Conservation (phyloP, 345 rosid genomes). For the Microcos paniculata region DNA sequence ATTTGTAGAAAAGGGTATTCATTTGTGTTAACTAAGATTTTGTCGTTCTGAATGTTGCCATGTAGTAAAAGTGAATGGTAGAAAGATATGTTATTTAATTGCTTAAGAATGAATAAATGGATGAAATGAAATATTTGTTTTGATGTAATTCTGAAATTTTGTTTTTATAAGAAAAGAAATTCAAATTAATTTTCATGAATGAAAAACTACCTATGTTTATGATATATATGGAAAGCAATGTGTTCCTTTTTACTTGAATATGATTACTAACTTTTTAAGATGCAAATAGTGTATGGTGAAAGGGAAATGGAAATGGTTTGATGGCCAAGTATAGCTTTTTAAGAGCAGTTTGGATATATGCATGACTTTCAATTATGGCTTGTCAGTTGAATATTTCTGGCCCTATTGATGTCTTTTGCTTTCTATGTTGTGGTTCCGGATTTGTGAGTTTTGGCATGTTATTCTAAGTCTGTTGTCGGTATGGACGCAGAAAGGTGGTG, state of each 20-base stretch:
- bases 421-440: not conserved
- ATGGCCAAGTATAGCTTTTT: not conserved
- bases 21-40: not conserved
- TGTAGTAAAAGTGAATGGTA: not conserved
- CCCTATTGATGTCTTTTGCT: too few species aligned
- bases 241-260: not conserved
- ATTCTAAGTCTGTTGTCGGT: not conserved
- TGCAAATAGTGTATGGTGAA: not conserved
- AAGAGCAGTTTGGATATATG: not conserved
- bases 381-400: not conserved
- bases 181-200: not conserved
- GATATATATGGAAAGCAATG: not conserved
- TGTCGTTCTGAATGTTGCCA: not conserved
- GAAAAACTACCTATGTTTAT: not conserved
- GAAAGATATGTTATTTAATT: not conserved
- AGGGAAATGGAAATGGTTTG: not conserved
- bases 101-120: not conserved
- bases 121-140: not conserved
- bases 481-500: slow-evolving; percentile 78
- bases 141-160: not conserved
- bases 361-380: not conserved
- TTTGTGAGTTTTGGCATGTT: slow-evolving; percentile 13
- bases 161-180: not conserved
- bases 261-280: not conserved
- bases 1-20: not conserved